Evolutionary conservation across 2,329 filamentous ascomycete genomes (phyloP).

Genomic region (Pyricularia sp.): DNA sequence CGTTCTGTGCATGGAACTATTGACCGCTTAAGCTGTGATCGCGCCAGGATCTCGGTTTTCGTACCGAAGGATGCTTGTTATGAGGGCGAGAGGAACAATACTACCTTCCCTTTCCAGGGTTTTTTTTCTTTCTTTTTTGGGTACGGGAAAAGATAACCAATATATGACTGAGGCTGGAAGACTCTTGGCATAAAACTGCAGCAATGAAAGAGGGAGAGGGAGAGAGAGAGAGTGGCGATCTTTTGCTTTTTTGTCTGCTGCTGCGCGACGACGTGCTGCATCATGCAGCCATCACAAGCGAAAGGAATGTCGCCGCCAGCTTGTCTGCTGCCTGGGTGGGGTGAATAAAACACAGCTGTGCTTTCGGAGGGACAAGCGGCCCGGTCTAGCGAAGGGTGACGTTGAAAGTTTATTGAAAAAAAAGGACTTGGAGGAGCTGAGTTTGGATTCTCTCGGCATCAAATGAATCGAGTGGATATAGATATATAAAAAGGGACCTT

Average conservation of each 20-base stretch:
- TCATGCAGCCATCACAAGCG: background rate
- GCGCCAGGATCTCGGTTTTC: too few relatives aligned
- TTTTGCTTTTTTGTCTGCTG: background rate
- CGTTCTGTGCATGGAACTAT: background rate
- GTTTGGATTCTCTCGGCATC: background rate
- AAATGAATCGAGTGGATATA: background rate
- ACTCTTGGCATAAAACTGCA: background rate
- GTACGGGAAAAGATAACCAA: background rate
- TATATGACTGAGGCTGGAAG: background rate
- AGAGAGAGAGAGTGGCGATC: background rate
- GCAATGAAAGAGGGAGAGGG: background rate
- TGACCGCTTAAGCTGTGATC: background rate
- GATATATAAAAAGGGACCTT: background rate
- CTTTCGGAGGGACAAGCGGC: background rate
- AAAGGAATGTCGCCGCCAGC: background rate
- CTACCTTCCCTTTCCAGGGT: background rate
- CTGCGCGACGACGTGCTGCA: background rate
- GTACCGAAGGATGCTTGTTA: background rate
- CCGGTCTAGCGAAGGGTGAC: background rate
- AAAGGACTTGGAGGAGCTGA: background rate
- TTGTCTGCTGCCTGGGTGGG: background rate
- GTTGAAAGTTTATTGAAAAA: background rate
- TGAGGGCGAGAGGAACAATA: background rate
- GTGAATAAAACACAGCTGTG: background rate
- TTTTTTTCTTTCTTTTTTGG: background rate